Conservation (phyloP, 192 early-diverging fungal genomes). For the Backusella macrospora region DNA sequence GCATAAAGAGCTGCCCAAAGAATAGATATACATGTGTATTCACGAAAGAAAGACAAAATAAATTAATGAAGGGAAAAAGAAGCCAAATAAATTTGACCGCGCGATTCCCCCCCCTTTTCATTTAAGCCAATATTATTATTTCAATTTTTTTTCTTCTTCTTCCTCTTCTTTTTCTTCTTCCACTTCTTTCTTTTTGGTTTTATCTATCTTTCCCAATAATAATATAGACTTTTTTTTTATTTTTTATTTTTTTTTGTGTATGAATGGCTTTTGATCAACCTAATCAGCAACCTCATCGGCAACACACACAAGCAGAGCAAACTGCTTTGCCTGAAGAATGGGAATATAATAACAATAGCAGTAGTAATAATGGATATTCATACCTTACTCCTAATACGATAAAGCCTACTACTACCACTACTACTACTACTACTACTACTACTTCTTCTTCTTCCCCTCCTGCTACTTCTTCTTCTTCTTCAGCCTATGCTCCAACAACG, state of each 20-base stretch:
- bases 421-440: background rate
- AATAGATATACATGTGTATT: too few species aligned
- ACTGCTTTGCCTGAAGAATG: background rate
- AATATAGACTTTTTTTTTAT: too few species aligned
- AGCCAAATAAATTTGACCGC: too few species aligned
- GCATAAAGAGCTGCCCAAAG: too few species aligned
- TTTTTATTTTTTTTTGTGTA: background rate
- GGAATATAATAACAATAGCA: conserved; percentile 8
- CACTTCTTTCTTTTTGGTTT: too few species aligned
- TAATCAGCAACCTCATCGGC: background rate
- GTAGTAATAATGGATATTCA: background rate
- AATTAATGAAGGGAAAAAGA: too few species aligned
- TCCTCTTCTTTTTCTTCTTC: too few species aligned
- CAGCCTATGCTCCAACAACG: background rate
- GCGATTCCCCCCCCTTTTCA: too few species aligned
- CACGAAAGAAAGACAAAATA: too few species aligned
- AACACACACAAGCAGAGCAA: background rate
- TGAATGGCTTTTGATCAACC: conserved; percentile 15
- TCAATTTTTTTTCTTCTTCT: too few species aligned
- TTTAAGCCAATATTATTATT: too few species aligned
- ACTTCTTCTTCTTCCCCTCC: background rate
- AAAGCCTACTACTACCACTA: background rate
- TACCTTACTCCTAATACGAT: background rate
- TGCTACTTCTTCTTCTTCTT: background rate
- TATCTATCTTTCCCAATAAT: too few species aligned